Percentiles rank a stretch among this genome's conserved stretches.
These are phyloP conservation scores for Dissophora ornata DNA, from an alignment of 192 early-diverging fungal genomes.

Conservation along the genomic window DNA sequence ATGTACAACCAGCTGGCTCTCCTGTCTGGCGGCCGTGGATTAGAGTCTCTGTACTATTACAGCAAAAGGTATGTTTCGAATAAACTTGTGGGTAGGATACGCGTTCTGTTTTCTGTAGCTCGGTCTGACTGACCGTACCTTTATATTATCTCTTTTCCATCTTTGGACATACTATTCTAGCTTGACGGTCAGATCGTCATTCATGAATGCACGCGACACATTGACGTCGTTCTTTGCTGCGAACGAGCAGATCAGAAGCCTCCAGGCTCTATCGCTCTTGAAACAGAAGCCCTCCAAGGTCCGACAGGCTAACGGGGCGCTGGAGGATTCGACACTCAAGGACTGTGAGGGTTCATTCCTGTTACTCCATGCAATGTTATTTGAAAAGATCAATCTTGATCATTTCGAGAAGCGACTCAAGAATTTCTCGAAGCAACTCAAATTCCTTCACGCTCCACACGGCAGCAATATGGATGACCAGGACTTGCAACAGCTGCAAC, in stretches of 20 bases:
- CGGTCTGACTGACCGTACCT: background rate
- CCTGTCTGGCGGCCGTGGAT: constrained; percentile 43
- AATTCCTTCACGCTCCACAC: constrained; percentile 2
- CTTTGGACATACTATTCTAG: constrained; percentile 17
- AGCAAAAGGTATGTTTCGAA: constrained; percentile 56
- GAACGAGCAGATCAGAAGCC: constrained; percentile 55
- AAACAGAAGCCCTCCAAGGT: constrained; percentile 29
- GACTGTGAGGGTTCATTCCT: constrained; percentile 53
- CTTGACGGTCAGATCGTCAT: constrained; percentile 62
- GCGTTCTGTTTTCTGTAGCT: background rate
- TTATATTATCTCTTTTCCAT: background rate
- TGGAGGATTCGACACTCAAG: constrained; percentile 18
- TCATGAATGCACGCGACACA: constrained; percentile 64
- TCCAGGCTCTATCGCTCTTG: constrained; percentile 12
- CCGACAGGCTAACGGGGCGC: constrained; percentile 10
- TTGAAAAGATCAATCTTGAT: constrained; percentile 70
- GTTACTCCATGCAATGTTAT: constrained; percentile 67
- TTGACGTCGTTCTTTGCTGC: constrained; percentile 60
- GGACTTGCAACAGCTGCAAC: background rate
- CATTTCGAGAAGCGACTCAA: constrained; percentile 52
- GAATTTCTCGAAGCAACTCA: constrained; percentile 39
- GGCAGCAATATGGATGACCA: background rate
- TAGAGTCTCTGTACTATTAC: constrained; percentile 47
- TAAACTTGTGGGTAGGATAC: too few species aligned
- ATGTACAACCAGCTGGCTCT: constrained; percentile 66